These are phyloP conservation scores for Domatiomyces catenatus DNA, from an alignment of 2,329 filamentous ascomycete genomes.

Conservation along the genomic window DNA sequence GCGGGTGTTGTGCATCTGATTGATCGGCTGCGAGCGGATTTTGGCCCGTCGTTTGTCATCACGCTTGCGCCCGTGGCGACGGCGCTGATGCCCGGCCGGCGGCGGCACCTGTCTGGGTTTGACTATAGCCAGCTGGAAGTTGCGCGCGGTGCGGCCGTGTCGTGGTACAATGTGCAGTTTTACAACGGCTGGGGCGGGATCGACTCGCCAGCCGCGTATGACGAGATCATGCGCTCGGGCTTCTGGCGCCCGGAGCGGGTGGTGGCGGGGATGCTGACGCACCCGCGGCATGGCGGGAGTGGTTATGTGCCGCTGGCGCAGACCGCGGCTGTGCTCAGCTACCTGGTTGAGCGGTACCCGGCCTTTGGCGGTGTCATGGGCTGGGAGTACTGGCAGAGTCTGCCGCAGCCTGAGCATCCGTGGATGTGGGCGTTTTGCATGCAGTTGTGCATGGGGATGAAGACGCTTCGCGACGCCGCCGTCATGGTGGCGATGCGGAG, in stretches of 20 bases:
- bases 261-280: constrained; percentile 68
- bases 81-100: constrained; percentile 45
- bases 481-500: constrained; percentile 21
- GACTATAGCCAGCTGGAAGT: constrained; percentile 61
- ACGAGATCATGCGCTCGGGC: constrained; percentile 35
- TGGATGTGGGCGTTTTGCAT: constrained; percentile 68
- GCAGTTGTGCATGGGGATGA: constrained; percentile 36
- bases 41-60: constrained; percentile 45
- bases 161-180: constrained; percentile 85
- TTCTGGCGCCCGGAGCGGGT: constrained; percentile 55
- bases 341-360: constrained; percentile 45
- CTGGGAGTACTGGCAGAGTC: constrained; percentile 86
- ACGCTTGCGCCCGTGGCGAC: constrained; percentile 71
- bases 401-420: constrained; percentile 46
- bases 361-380: constrained; percentile 79
- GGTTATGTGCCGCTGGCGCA: constrained; percentile 47
- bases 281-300: constrained; percentile 52
- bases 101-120: constrained; percentile 60
- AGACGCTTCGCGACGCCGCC: constrained; percentile 23
- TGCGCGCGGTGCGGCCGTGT: constrained; percentile 48
- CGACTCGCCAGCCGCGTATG: constrained; percentile 31
- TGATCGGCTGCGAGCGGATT: constrained; percentile 43
- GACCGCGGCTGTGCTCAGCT: constrained; percentile 41
- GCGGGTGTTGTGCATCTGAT: constrained; percentile 51
- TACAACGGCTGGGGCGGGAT: constrained; percentile 79